Conservation (phyloP, 2,329 filamentous ascomycete species). For the Diplodia sapinea region DNA sequence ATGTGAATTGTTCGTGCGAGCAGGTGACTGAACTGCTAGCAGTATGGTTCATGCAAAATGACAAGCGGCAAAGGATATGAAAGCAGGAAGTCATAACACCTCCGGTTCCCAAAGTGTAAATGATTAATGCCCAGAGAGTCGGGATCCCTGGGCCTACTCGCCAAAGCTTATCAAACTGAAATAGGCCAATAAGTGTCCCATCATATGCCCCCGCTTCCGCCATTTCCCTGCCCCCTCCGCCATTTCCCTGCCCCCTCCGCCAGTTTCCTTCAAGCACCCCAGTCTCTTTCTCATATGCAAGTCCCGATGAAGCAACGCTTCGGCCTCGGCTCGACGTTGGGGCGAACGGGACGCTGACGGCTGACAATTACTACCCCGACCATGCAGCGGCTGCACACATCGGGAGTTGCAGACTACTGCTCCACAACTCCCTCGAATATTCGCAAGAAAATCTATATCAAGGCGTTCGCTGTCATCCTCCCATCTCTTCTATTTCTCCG, state of each 20-base stretch:
- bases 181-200: no score
- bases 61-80: no score
- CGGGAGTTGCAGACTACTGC: not conserved
- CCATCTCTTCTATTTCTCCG: not conserved
- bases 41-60: not conserved
- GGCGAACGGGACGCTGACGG: not conserved
- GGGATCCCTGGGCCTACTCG: no score
- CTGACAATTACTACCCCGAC: not conserved
- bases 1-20: not conserved
- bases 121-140: no score
- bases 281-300: not conserved
- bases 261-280: not conserved
- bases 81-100: no score
- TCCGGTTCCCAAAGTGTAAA: no score
- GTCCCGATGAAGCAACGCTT: not conserved
- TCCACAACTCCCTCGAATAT: not conserved
- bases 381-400: constrained; percentile 4
- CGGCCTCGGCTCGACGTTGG: not conserved
- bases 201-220: not conserved
- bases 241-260: not conserved
- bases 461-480: not conserved
- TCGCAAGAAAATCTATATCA: not conserved
- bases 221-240: not conserved
- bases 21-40: not conserved
- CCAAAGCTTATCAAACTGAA: not conserved